Evolutionary conservation across 106 monocot species (phyloP).

Genomic region (Ottelia alismoides): DNA sequence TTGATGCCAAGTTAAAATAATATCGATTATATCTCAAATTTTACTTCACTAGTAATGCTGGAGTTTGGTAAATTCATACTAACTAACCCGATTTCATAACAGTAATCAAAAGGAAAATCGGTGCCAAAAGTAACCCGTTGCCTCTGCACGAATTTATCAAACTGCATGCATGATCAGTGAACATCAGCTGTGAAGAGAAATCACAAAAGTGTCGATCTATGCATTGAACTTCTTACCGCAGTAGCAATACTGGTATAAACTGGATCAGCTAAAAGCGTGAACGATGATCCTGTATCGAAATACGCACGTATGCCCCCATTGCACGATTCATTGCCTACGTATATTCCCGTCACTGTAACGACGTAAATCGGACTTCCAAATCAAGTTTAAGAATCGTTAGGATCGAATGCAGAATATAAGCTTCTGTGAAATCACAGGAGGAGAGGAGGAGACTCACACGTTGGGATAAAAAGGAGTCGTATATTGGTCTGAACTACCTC

Average conservation of each 20-base stretch:
- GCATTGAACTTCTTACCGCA: constrained; percentile 33
- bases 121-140: constrained; percentile 8
- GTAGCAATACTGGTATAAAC: constrained; percentile 48
- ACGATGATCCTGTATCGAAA: constrained; percentile 89
- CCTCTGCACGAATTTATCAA: constrained; percentile 35
- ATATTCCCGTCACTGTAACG: constrained; percentile 43
- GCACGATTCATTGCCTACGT: constrained; percentile 23
- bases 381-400: background rate
- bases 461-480: constrained; percentile 53
- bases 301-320: constrained; percentile 32
- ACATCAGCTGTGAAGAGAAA: constrained; percentile 4
- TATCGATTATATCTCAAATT: background rate
- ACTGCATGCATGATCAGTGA: constrained; percentile 22
- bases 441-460: constrained; percentile 22
- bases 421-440: background rate
- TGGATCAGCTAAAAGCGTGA: constrained; percentile 72
- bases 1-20: background rate
- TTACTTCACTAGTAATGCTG: background rate
- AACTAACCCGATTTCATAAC: constrained; percentile 38
- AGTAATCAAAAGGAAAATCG: constrained; percentile 60
- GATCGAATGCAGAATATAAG: background rate
- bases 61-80: no score
- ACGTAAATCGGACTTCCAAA: constrained; percentile 34
- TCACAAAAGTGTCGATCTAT: background rate
- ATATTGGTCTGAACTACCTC: constrained; percentile 56